Conservation (phyloP, 2,329 filamentous ascomycete genomes). For the Penicillium sp. region DNA sequence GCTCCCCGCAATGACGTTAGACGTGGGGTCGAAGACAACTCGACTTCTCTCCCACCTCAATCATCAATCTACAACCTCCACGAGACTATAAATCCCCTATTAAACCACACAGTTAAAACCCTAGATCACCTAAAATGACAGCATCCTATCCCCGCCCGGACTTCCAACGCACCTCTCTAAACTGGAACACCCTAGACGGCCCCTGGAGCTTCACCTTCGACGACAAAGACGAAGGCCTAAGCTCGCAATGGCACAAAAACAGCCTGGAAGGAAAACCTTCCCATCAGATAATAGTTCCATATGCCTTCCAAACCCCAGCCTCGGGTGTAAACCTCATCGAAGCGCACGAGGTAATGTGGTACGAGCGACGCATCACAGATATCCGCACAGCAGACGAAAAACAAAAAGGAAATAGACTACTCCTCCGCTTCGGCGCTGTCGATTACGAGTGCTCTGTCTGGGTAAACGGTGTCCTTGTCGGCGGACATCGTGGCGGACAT, state of each 20-base stretch:
- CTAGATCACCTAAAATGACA: conserved; percentile 1
- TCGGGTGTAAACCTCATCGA: conserved; percentile 61
- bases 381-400: conserved; percentile 46
- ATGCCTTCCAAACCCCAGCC: conserved; percentile 62
- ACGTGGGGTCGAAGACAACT: conserved; percentile 13
- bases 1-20: conserved; percentile 1
- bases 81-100: neutral
- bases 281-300: conserved; percentile 61
- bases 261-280: conserved; percentile 25
- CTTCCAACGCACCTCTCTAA: conserved; percentile 55
- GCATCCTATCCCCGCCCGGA: conserved; percentile 61
- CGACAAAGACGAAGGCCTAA: conserved; percentile 58
- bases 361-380: conserved; percentile 55
- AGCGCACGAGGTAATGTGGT: conserved; percentile 67
- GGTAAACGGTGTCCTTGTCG: conserved; percentile 53
- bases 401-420: conserved; percentile 31
- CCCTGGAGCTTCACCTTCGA: conserved; percentile 65
- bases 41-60: neutral
- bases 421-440: conserved; percentile 51
- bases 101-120: neutral
- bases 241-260: conserved; percentile 55
- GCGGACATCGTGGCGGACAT: conserved; percentile 58
- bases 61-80: neutral
- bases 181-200: conserved; percentile 61
- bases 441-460: conserved; percentile 54